These are phyloP conservation scores for Xylaria nigripes DNA, from an alignment of 495 filamentous ascomycete species.

Conservation along the genomic window DNA sequence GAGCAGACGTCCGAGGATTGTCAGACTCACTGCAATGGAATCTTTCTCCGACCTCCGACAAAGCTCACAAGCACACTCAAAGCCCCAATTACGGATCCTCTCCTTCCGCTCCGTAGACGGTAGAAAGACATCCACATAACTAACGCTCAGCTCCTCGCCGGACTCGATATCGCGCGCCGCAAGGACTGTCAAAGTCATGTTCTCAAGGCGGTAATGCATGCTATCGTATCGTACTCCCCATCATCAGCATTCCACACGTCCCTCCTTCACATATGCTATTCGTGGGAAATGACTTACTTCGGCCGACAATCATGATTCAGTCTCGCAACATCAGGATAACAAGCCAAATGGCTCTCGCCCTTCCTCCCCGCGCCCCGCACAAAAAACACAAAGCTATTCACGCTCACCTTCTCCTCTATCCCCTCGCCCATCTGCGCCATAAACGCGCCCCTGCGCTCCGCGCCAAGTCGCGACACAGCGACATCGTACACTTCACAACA, in stretches of 20 bases:
- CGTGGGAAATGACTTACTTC: constrained; percentile 31
- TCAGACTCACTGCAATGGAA: background rate
- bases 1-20: background rate
- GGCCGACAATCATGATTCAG: constrained; percentile 41
- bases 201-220: constrained; percentile 32
- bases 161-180: constrained; percentile 32
- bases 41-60: constrained; percentile 23
- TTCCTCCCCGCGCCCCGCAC: constrained; percentile 22
- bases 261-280: background rate
- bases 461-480: constrained; percentile 25
- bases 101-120: constrained; percentile 24
- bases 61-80: constrained; percentile 31
- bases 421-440: constrained; percentile 28
- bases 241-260: background rate
- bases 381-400: constrained; percentile 34
- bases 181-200: constrained; percentile 32
- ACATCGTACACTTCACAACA: constrained; percentile 27
- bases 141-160: constrained; percentile 36
- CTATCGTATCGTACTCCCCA: constrained; percentile 12
- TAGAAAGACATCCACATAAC: constrained; percentile 30
- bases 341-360: constrained; percentile 25
- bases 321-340: constrained; percentile 30
- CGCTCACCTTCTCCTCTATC: constrained; percentile 28
- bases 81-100: constrained; percentile 32
- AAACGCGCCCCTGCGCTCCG: constrained; percentile 16